Evolutionary conservation across 2,329 filamentous ascomycete species (phyloP).

Genomic region (Arthrobotrys entomopaga): DNA sequence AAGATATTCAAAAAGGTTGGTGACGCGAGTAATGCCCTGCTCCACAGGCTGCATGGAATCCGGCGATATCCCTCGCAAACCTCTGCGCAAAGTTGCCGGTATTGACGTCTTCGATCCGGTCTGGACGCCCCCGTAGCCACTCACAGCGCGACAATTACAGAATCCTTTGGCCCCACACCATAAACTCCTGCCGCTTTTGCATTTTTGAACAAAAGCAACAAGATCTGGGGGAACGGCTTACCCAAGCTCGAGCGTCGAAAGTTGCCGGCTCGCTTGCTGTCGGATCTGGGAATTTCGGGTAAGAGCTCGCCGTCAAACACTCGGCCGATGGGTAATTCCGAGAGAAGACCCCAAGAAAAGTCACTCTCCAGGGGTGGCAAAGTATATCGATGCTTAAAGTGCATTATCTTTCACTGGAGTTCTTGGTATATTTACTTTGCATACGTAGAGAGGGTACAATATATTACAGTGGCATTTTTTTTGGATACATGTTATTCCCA

Average conservation of each 20-base stretch:
- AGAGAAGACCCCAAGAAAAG: too few relatives aligned
- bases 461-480: not conserved
- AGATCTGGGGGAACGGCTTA: slow-evolving; percentile 24
- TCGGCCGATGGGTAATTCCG: not conserved
- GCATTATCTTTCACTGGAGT: not conserved
- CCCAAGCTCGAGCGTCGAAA: slow-evolving; percentile 11
- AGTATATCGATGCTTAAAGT: not conserved
- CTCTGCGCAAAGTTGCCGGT: slow-evolving; percentile 51
- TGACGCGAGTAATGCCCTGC: slow-evolving; percentile 55
- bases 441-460: not conserved
- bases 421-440: not conserved
- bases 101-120: slow-evolving; percentile 51
- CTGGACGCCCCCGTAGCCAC: slow-evolving; percentile 28
- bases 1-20: slow-evolving; percentile 6
- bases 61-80: slow-evolving; percentile 56
- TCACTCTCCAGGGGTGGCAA: not conserved
- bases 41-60: slow-evolving; percentile 47
- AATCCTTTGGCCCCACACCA: slow-evolving; percentile 32
- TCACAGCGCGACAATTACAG: slow-evolving; percentile 44
- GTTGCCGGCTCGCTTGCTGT: slow-evolving; percentile 44
- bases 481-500: not conserved
- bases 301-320: slow-evolving; percentile 42
- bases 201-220: slow-evolving; percentile 11
- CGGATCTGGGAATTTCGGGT: slow-evolving; percentile 41
- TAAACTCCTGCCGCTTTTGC: slow-evolving; percentile 44